Conservation (phyloP, 768 basidiomycete species). For the Baorangia bicolor region DNA sequence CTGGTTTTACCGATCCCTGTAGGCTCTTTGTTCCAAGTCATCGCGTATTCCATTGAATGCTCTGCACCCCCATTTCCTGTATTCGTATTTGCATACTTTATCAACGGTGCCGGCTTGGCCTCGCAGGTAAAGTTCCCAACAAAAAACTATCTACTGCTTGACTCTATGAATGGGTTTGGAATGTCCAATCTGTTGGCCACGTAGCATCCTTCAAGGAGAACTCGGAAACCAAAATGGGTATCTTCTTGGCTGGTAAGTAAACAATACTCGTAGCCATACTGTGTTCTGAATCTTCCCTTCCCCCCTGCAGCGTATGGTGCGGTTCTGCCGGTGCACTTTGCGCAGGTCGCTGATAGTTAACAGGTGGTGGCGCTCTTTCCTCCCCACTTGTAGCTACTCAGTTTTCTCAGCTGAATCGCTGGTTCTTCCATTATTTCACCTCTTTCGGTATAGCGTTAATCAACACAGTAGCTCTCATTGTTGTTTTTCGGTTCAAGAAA, state of each 20-base stretch:
- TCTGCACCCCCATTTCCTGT: conserved; percentile 63
- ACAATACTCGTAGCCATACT: background rate
- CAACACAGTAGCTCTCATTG: conserved; percentile 49
- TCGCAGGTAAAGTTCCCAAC: conserved; percentile 36
- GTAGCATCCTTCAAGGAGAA: conserved; percentile 59
- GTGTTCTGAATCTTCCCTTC: background rate
- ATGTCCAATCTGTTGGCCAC: conserved; percentile 72
- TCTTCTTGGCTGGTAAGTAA: conserved; percentile 50
- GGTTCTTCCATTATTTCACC: conserved; percentile 44
- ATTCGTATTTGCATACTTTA: conserved; percentile 47
- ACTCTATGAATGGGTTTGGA: conserved; percentile 36
- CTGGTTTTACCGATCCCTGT: background rate
- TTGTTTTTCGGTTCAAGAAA: conserved; percentile 61
- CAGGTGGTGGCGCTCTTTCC: conserved; percentile 48
- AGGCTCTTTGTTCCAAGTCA: conserved; percentile 53
- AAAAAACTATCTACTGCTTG: background rate
- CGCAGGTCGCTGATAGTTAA: background rate
- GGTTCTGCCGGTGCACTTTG: background rate
- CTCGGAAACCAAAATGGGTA: conserved; percentile 63
- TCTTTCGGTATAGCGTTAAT: conserved; percentile 65
- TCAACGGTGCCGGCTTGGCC: conserved; percentile 52
- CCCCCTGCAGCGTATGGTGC: conserved; percentile 13
- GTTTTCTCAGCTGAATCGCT: conserved; percentile 39
- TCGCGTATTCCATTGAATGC: conserved; percentile 53
- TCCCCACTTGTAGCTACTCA: conserved; percentile 56